phyloP scores from a whole-genome alignment of 768 basidiomycete genomes.

The Boletellus ananiceps region DNA sequence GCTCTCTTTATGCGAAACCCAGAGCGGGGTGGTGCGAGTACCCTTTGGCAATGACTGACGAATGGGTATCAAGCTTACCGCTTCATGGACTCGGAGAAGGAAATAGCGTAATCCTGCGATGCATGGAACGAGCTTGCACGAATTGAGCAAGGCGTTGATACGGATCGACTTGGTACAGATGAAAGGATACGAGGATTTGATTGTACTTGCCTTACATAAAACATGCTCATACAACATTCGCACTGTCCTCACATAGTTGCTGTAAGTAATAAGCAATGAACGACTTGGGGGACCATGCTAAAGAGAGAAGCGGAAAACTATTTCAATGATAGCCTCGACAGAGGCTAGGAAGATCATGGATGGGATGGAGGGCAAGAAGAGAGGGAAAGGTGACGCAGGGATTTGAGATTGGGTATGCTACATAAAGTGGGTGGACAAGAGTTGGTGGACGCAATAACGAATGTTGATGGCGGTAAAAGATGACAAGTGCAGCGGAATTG shows the following conservation, averaged over 20 bases:
- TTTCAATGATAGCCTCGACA: not conserved
- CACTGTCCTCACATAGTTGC: not conserved
- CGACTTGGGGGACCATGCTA: not conserved
- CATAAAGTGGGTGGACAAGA: conserved; percentile 14
- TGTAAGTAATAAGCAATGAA: not conserved
- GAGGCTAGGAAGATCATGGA: not conserved
- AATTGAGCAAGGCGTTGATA: conserved; percentile 30
- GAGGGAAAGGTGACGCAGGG: conserved; percentile 10
- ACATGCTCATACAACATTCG: not conserved
- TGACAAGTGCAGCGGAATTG: not conserved
- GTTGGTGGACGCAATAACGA: conserved; percentile 7
- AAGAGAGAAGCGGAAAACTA: no score
- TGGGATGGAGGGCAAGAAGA: not conserved
- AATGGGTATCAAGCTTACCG: conserved; percentile 25
- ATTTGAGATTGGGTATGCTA: conserved; percentile 23
- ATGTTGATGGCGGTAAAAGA: not conserved
- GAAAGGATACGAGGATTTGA: not conserved
- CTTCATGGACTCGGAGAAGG: conserved; percentile 8
- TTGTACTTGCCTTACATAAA: not conserved
- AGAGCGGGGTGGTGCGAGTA: conserved; percentile 23
- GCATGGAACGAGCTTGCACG: conserved; percentile 26
- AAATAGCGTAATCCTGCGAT: conserved; percentile 14
- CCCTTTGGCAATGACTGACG: conserved; percentile 28
- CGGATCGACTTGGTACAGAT: conserved; percentile 18
- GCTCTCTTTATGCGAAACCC: conserved; percentile 28